These are phyloP conservation scores for Wickerhamiella azyma DNA, from an alignment of 805 yeast genomes.

Conservation along the genomic window DNA sequence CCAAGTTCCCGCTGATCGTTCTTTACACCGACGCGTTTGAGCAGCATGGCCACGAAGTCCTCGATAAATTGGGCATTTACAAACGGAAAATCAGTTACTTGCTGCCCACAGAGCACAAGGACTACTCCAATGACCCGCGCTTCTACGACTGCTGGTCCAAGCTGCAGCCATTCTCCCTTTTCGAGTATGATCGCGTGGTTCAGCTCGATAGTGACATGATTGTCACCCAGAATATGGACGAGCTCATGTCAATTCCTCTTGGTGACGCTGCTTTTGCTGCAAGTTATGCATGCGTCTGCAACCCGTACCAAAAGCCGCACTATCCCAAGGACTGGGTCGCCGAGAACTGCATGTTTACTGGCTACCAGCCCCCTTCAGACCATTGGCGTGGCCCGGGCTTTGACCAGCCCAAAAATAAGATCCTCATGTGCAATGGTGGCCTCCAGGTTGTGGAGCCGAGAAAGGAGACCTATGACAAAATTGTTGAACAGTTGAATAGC, in stretches of 20 bases:
- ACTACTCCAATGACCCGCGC: slow-evolving; percentile 37
- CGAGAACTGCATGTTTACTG: slow-evolving; percentile 39
- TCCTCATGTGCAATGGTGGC: slow-evolving; percentile 44
- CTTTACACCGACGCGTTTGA: slow-evolving; percentile 38
- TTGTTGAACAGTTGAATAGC: slow-evolving; percentile 31
- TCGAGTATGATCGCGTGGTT: slow-evolving; percentile 39
- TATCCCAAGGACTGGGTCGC: slow-evolving; percentile 42
- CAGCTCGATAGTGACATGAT: slow-evolving; percentile 50
- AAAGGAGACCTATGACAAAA: slow-evolving; percentile 27
- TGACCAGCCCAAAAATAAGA: slow-evolving; percentile 4
- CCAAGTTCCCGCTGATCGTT: slow-evolving; percentile 40
- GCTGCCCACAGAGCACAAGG: slow-evolving; percentile 32
- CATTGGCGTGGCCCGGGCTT: slow-evolving; percentile 31
- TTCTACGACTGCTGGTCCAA: slow-evolving; percentile 53
- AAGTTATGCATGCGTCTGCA: slow-evolving; percentile 48
- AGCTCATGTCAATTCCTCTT: slow-evolving; percentile 37
- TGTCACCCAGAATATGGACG: slow-evolving; percentile 45
- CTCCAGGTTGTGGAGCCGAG: slow-evolving; percentile 38
- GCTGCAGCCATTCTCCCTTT: slow-evolving; percentile 39
- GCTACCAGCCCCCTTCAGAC: slow-evolving; percentile 21
- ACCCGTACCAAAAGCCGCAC: slow-evolving; percentile 38
- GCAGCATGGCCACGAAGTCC: slow-evolving; percentile 29
- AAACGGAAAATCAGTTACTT: slow-evolving; percentile 32
- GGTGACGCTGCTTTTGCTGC: slow-evolving; percentile 37
- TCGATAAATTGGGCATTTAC: slow-evolving; percentile 31